Percentiles rank a stretch among this genome's conserved stretches.
These are phyloP conservation scores for Eucalyptus tenuipes DNA, from an alignment of 345 rosid genomes.

Conservation along the genomic window DNA sequence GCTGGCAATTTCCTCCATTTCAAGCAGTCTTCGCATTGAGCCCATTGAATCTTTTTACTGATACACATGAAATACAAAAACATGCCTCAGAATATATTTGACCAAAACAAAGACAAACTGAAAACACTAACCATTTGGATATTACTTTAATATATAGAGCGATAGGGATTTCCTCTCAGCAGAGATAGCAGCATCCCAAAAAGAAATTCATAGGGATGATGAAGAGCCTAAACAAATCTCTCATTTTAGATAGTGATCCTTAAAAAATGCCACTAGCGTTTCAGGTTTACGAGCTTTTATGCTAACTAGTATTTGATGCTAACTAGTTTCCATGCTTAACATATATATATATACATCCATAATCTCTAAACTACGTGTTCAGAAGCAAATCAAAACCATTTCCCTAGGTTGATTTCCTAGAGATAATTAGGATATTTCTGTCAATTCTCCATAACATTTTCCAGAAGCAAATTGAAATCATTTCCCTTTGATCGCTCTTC, in stretches of 20 bases:
- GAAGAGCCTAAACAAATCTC: not conserved
- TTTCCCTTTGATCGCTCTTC: not conserved
- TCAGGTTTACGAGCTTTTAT: not conserved
- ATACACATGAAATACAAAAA: not conserved
- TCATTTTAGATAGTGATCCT: not conserved
- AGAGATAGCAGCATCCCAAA: not conserved
- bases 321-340: not conserved
- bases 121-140: not conserved
- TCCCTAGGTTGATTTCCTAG: not conserved
- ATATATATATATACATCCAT: not conserved
- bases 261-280: not conserved
- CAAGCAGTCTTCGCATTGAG: conserved; percentile 58
- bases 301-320: not conserved
- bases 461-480: conserved; percentile 62
- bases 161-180: not conserved
- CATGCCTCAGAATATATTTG: not conserved
- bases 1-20: conserved; percentile 66
- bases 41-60: conserved; percentile 66
- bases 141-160: not conserved
- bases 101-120: not conserved
- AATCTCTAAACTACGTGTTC: not conserved
- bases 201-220: not conserved
- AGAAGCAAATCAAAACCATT: not conserved
- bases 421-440: not conserved
- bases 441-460: not conserved